Percentiles rank a stretch among this genome's conserved stretches.
Conservation (phyloP, 306 rosid species). For the Argentina anserina region DNA sequence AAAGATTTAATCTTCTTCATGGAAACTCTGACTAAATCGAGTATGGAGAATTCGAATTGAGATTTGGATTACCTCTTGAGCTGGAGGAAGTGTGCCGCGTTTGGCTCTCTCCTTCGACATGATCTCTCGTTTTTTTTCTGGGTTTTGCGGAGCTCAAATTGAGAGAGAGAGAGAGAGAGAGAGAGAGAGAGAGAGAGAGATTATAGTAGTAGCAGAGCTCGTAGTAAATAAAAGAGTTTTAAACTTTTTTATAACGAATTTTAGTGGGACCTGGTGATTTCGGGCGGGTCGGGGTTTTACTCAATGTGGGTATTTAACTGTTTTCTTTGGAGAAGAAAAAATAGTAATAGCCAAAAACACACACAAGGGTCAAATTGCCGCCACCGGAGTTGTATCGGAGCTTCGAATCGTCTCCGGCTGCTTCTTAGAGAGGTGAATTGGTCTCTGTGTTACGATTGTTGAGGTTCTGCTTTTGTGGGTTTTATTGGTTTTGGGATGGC, state of each 20-base stretch:
- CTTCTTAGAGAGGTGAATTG: neutral
- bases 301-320: neutral
- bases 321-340: too few relatives aligned
- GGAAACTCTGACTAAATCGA: neutral
- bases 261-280: neutral
- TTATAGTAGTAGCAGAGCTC: neutral
- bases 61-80: slow-evolving; percentile 49
- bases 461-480: neutral
- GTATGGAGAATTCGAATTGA: neutral
- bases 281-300: neutral
- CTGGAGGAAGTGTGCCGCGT: slow-evolving; percentile 73
- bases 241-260: neutral
- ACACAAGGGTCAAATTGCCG: neutral
- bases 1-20: neutral
- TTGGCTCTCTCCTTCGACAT: slow-evolving; percentile 72
- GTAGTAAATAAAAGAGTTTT: neutral
- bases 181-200: slow-evolving; percentile 18
- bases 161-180: slow-evolving; percentile 18
- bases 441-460: neutral
- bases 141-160: neutral
- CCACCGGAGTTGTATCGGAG: neutral
- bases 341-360: too few relatives aligned
- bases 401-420: neutral
- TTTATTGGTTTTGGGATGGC: neutral
- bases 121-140: slow-evolving; percentile 12